Percentiles rank a stretch among this genome's conserved stretches.
phyloP scores from a whole-genome alignment of 1,284 basidiomycete species.

The Naganishia sp. region DNA sequence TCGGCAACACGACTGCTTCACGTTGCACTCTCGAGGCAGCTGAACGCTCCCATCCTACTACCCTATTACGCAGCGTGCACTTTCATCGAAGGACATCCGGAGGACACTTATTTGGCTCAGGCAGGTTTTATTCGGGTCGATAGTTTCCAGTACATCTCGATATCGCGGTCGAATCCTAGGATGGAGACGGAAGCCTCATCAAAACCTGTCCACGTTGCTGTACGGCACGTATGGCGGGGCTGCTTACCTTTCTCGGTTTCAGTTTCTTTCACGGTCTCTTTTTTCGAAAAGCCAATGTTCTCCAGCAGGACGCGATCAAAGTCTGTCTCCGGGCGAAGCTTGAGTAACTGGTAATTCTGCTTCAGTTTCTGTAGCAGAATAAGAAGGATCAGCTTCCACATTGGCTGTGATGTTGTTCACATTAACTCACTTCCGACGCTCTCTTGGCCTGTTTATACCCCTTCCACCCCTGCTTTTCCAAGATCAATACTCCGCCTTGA shows the following conservation, averaged over 20 bases:
- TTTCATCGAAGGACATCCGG: too few species aligned
- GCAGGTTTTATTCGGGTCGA: background rate
- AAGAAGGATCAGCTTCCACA: background rate
- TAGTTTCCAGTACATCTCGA: slow-evolving; percentile 34
- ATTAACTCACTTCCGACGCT: slow-evolving; percentile 31
- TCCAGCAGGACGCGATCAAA: slow-evolving; percentile 33
- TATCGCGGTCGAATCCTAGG: slow-evolving; percentile 35
- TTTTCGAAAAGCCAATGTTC: slow-evolving; percentile 31
- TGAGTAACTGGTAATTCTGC: slow-evolving; percentile 28
- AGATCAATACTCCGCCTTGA: slow-evolving; percentile 34
- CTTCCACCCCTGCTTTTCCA: slow-evolving; percentile 38
- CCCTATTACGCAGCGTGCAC: too few species aligned
- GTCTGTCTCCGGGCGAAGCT: slow-evolving; percentile 34
- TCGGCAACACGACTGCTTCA: too few species aligned
- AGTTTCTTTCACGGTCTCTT: slow-evolving; percentile 28
- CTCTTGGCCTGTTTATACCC: slow-evolving; percentile 37
- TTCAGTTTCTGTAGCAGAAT: slow-evolving; percentile 9
- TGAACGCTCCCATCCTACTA: too few species aligned
- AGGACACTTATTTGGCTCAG: background rate
- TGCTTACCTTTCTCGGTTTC: slow-evolving; percentile 29
- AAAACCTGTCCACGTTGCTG: background rate
- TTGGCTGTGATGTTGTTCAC: background rate
- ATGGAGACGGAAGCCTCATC: background rate
- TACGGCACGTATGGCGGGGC: too few species aligned
- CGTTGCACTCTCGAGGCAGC: too few species aligned